Percentiles rank a stretch among this genome's conserved stretches.
Conservation (phyloP, 805 yeast species). For the Isabelozyma gotoi region DNA sequence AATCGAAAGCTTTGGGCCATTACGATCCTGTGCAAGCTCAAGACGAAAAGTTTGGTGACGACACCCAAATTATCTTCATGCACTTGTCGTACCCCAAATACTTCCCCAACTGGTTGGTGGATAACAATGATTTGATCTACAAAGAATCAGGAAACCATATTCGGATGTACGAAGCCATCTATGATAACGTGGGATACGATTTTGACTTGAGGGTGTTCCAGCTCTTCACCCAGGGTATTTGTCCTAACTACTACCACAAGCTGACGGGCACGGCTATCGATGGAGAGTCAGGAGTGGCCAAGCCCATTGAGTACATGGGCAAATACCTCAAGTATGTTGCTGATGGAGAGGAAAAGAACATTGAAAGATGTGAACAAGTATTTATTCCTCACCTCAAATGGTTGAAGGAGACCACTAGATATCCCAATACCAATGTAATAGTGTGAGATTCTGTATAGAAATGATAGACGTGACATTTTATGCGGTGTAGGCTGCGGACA, state of each 20-base stretch:
- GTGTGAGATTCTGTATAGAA: not conserved
- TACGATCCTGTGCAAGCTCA: conserved; percentile 37
- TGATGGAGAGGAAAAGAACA: conserved; percentile 19
- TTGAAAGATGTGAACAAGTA: conserved; percentile 30
- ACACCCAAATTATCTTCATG: conserved; percentile 41
- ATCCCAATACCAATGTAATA: conserved; percentile 4
- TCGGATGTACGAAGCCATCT: conserved; percentile 36
- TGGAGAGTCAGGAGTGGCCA: conserved; percentile 14
- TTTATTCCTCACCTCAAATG: conserved; percentile 43
- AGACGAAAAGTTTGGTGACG: conserved; percentile 9
- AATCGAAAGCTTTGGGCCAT: conserved; percentile 38
- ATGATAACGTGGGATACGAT: conserved; percentile 41
- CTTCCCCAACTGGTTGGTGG: conserved; percentile 31
- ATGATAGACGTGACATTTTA: too few species aligned
- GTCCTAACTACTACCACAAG: conserved; percentile 32
- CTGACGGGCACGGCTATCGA: conserved; percentile 26
- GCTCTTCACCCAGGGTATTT: conserved; percentile 37
- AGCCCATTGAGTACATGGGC: conserved; percentile 32
- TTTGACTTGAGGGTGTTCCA: conserved; percentile 41
- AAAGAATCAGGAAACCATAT: conserved; percentile 31
- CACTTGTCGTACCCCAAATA: conserved; percentile 60
- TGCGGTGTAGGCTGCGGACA: too few species aligned
- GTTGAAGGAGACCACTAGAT: conserved; percentile 36
- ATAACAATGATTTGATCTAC: conserved; percentile 37
- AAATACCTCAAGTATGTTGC: conserved; percentile 26